Evolutionary conservation across 2,329 filamentous ascomycete species (phyloP).

Genomic region (Ambrosiella beaveri): DNA sequence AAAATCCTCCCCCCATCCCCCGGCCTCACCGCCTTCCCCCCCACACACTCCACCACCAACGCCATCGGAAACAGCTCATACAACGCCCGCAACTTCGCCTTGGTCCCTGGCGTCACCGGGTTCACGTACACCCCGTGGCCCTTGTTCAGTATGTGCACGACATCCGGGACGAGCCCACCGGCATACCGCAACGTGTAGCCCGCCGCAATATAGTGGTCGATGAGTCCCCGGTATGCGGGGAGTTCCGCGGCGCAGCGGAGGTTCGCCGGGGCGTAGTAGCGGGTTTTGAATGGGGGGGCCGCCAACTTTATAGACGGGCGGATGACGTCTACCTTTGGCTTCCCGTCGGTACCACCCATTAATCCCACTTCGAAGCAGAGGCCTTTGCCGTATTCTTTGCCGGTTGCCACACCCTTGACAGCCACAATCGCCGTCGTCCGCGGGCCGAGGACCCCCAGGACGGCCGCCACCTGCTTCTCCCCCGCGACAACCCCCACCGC

Average conservation of each 20-base stretch:
- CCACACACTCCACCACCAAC: constrained; percentile 41
- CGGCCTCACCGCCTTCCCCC: constrained; percentile 37
- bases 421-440: constrained; percentile 39
- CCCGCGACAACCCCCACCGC: constrained; percentile 26
- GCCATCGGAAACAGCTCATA: constrained; percentile 46
- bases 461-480: constrained; percentile 28
- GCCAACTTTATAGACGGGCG: constrained; percentile 24
- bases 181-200: constrained; percentile 43
- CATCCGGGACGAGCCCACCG: constrained; percentile 43
- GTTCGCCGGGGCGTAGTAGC: constrained; percentile 47
- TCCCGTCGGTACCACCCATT: constrained; percentile 14
- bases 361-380: constrained; percentile 37
- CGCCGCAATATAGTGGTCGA: constrained; percentile 31
- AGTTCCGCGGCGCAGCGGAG: constrained; percentile 38
- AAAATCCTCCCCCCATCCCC: constrained; percentile 26
- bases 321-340: constrained; percentile 21
- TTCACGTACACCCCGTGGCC: constrained; percentile 44
- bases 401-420: constrained; percentile 27
- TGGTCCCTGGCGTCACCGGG: constrained; percentile 33
- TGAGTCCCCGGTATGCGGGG: constrained; percentile 29
- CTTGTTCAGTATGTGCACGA: constrained; percentile 41
- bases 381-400: constrained; percentile 4
- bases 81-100: constrained; percentile 39
- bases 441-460: constrained; percentile 37
- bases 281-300: constrained; percentile 26